A percentile compares a stretch with the other conserved stretches of the same genome.
Evolutionary conservation across 805 yeast genomes (phyloP).

Genomic region (Sugiyamaella chiloensis): DNA sequence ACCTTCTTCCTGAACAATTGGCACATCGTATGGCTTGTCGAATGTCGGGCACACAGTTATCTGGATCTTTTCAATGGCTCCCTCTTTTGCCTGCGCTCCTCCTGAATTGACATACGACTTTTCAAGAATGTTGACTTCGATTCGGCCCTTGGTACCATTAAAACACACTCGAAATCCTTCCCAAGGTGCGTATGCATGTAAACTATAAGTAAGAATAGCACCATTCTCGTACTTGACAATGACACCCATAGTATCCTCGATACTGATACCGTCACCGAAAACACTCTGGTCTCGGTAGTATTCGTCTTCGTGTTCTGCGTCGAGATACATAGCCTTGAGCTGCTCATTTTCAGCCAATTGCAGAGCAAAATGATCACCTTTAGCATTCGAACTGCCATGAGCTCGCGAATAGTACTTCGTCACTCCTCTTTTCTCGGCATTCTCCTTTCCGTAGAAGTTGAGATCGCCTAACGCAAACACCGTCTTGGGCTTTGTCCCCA

Average conservation of each 20-base stretch:
- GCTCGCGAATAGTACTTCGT: constrained; percentile 17
- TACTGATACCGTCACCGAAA: constrained; percentile 19
- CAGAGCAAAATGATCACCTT: constrained; percentile 15
- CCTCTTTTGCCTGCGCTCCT: constrained; percentile 14
- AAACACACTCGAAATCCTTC: constrained; percentile 18
- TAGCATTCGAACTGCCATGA: constrained; percentile 16
- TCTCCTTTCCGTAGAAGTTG: constrained; percentile 18
- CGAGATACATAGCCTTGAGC: constrained; percentile 15
- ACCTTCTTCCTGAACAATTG: constrained; percentile 8
- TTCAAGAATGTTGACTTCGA: constrained; percentile 15
- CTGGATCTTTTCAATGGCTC: constrained; percentile 14
- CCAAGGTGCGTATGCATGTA: constrained; percentile 17
- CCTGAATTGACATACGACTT: constrained; percentile 20
- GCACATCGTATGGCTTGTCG: constrained; percentile 15
- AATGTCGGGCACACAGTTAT: constrained; percentile 15
- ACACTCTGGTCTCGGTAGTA: constrained; percentile 19
- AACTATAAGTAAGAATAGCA: constrained; percentile 14
- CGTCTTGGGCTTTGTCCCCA: constrained; percentile 14
- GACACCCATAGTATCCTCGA: constrained; percentile 19
- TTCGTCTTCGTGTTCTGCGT: constrained; percentile 19
- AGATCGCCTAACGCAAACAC: constrained; percentile 18
- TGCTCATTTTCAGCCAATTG: constrained; percentile 9
- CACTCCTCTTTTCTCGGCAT: constrained; percentile 19
- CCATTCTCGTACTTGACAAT: constrained; percentile 16
- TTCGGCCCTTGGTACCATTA: constrained; percentile 18